Percentiles rank a stretch among this genome's conserved stretches.
Conservation (phyloP, 148 eudicot species). For the Polygonum aviculare region DNA sequence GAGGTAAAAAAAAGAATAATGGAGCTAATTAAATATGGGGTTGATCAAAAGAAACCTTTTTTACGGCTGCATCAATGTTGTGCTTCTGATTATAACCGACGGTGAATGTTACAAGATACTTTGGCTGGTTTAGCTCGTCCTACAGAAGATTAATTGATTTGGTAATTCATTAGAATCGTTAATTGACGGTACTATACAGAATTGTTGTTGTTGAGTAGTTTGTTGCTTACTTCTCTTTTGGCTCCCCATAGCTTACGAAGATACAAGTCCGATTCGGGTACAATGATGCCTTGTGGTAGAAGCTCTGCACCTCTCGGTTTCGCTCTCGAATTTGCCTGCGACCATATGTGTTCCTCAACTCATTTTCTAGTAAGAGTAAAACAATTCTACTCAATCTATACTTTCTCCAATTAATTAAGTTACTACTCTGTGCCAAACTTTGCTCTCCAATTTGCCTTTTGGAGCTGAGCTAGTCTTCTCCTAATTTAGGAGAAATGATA, state of each 20-base stretch:
- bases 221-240: constrained; percentile 2
- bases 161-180: too few species aligned
- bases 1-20: neutral
- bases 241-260: neutral
- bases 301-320: constrained; percentile 6
- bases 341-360: neutral
- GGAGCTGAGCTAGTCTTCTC: too few species aligned
- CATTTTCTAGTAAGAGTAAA: too few species aligned
- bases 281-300: neutral
- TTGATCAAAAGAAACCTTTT: constrained; percentile 36
- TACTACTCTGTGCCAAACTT: too few species aligned
- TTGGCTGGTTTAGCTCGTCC: constrained; percentile 73
- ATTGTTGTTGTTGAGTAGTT: neutral
- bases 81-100: constrained; percentile 73
- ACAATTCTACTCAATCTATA: too few species aligned
- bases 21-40: neutral
- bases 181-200: too few species aligned
- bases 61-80: constrained; percentile 63
- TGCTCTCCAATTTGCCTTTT: too few species aligned
- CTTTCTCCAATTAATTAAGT: too few species aligned
- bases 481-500: too few species aligned
- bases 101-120: constrained; percentile 87
- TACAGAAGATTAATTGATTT: constrained; percentile 14
- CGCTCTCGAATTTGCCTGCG: neutral
- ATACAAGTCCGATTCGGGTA: constrained; percentile 1